Conservation (phyloP, 805 yeast species). For the Geotrichum ghanense region DNA sequence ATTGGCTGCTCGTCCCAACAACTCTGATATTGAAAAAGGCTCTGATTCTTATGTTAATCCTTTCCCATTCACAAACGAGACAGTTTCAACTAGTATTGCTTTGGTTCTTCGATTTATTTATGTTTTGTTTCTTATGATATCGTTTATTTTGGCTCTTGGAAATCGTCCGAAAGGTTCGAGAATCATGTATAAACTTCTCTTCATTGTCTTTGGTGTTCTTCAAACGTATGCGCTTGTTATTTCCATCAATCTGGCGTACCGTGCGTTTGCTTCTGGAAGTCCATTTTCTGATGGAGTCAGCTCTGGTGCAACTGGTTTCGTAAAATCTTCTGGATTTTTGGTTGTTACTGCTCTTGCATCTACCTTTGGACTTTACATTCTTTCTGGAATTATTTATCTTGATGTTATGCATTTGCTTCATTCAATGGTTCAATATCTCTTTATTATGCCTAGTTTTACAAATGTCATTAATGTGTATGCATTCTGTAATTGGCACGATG, state of each 20-base stretch:
- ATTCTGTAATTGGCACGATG: constrained; percentile 60
- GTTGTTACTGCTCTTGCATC: constrained; percentile 50
- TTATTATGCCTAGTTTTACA: constrained; percentile 27
- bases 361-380: constrained; percentile 49
- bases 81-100: constrained; percentile 32
- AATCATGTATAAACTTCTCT: constrained; percentile 40
- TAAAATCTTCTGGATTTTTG: constrained; percentile 37
- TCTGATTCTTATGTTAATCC: constrained; percentile 18
- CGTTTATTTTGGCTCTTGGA: constrained; percentile 54
- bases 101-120: constrained; percentile 45
- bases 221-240: constrained; percentile 50
- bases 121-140: constrained; percentile 42
- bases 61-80: constrained; percentile 23
- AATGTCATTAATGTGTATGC: constrained; percentile 52
- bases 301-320: constrained; percentile 16
- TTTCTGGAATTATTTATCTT: constrained; percentile 46
- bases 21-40: constrained; percentile 34
- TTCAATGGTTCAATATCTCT: constrained; percentile 32
- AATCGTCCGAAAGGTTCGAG: constrained; percentile 54
- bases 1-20: constrained; percentile 29
- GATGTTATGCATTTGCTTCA: constrained; percentile 61
- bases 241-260: constrained; percentile 45
- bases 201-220: constrained; percentile 45
- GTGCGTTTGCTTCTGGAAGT: constrained; percentile 30
- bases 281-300: constrained; percentile 21